Evolutionary conservation across 2,329 filamentous ascomycete species (phyloP), one percentile per base, ranked within the genome.

Genomic region (Aspergillus bombycis): DNA sequence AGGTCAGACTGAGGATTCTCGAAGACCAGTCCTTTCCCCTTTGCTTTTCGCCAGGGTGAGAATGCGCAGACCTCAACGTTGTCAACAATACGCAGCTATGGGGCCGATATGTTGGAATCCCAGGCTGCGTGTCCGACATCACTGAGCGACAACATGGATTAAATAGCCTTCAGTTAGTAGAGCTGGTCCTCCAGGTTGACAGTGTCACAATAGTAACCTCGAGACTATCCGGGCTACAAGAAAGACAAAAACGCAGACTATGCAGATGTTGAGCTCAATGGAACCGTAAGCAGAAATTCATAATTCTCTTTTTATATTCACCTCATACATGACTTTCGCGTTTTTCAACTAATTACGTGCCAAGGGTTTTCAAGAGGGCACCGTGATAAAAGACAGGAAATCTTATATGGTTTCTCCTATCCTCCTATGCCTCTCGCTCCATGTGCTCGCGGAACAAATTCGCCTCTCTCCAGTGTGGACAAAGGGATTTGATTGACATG

Each of bases 261-360:
- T 53, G 43, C 41, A 26, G 41, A 43, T 28, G 38, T 41, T n/a
- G 34, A 26, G n/a, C 41, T 48, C 23, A 56, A 43, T 56, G n/a
- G 41, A 53, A 46, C 43, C 21, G 41, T 38, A 46, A 38, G 36
- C 45, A 43, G 32, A 55, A 38, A 46, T 19, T 38, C 28, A 43
- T 53, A 34, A 30, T 62, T 62, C 34, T 53, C 41, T 55, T 32
- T 41, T 53, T 62, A 67, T 58, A 57, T 57, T 64, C 57, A 57
- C 61, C 53, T 62, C 53, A 61, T 64, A 58, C 59, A 59, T 65
- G 59, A 61, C 55, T 60, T 65, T 67, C 63, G 53, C 28, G 28
- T 19, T 61, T 64, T 63, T 66, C 61, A 63, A 65, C 30, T 66
- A 63, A 57, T 62, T 68, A 70, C 62, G 63, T 62, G 62, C 67